Conservation (phyloP, 805 yeast genomes). For the Jamesozyma hellenica region DNA sequence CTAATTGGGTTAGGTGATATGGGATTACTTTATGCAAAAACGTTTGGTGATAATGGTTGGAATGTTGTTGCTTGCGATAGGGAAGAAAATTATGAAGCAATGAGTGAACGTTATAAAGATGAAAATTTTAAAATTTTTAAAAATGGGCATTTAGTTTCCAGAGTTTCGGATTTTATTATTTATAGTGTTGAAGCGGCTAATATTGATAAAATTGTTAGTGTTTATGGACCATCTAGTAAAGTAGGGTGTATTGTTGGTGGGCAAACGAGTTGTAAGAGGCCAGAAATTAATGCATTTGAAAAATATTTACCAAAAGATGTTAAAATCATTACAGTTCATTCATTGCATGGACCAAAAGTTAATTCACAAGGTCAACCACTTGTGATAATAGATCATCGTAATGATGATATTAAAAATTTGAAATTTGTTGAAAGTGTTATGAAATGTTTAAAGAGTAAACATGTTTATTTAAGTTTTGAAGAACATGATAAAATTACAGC, state of each 20-base stretch:
- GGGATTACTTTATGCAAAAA: slow-evolving; percentile 81
- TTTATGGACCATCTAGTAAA: slow-evolving; percentile 83
- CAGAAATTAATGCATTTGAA: slow-evolving; percentile 83
- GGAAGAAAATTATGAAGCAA: slow-evolving; percentile 47
- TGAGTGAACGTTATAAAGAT: slow-evolving; percentile 33
- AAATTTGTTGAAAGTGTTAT: slow-evolving; percentile 53
- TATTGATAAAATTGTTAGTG: slow-evolving; percentile 57
- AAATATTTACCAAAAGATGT: slow-evolving; percentile 63
- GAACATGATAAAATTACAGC: slow-evolving; percentile 95
- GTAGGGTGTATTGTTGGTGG: slow-evolving; percentile 93
- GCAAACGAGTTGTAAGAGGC: slow-evolving; percentile 89
- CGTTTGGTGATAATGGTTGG: slow-evolving; percentile 80
- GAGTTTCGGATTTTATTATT: slow-evolving; percentile 71
- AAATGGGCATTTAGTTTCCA: slow-evolving; percentile 78
- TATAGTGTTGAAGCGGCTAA: slow-evolving; percentile 91
- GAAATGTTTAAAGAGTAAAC: slow-evolving; percentile 65
- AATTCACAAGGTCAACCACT: slow-evolving; percentile 86
- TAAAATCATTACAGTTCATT: slow-evolving; percentile 78
- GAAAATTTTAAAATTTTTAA: slow-evolving; percentile 45
- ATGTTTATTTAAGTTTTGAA: slow-evolving; percentile 67
- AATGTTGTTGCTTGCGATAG: slow-evolving; percentile 79
- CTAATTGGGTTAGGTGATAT: slow-evolving; percentile 95
- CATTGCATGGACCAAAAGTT: slow-evolving; percentile 90
- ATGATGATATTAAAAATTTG: slow-evolving; percentile 37
- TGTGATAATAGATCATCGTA: slow-evolving; percentile 68